phyloP scores from a whole-genome alignment of 2,329 filamentous ascomycete species.

The Curvularia sp. region DNA sequence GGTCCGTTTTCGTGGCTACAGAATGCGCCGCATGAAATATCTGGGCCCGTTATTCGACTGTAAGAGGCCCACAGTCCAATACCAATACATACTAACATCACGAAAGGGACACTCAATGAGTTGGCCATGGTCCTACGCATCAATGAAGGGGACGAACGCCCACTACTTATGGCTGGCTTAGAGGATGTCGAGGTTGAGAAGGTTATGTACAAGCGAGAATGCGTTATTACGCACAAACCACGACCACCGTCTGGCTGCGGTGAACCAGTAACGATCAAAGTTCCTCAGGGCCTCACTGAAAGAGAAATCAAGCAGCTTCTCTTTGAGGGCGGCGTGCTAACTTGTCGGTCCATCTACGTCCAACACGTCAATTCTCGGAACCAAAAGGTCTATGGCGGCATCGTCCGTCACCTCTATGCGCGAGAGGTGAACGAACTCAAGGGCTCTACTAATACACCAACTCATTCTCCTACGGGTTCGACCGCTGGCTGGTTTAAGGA shows the following conservation, averaged over 20 bases:
- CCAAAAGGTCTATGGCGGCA: slow-evolving; percentile 10
- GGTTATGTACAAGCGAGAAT: not conserved
- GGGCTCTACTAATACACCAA: no score
- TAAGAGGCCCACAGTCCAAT: not conserved
- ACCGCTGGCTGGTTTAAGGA: not conserved
- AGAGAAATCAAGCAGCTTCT: slow-evolving; percentile 5
- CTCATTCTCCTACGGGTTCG: not conserved
- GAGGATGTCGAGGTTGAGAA: slow-evolving; percentile 7
- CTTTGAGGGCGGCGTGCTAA: slow-evolving; percentile 7
- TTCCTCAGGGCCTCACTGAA: not conserved
- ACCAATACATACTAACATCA: slow-evolving; percentile 2
- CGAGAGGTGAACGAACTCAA: slow-evolving; percentile 3
- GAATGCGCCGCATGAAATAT: slow-evolving; percentile 28
- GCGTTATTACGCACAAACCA: slow-evolving; percentile 8
- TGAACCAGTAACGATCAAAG: not conserved
- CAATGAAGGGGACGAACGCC: slow-evolving; percentile 3
- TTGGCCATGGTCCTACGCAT: slow-evolving; percentile 12
- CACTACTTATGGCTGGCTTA: slow-evolving; percentile 6
- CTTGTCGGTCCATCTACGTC: slow-evolving; percentile 7
- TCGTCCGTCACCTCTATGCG: slow-evolving; percentile 10
- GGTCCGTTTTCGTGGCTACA: slow-evolving; percentile 28
- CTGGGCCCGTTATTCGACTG: slow-evolving; percentile 27
- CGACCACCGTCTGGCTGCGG: not conserved
- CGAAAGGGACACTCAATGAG: slow-evolving; percentile 26
- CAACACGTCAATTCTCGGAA: not conserved